Conservation (phyloP, 768 basidiomycete genomes). For the Agaricus subrufescens region DNA sequence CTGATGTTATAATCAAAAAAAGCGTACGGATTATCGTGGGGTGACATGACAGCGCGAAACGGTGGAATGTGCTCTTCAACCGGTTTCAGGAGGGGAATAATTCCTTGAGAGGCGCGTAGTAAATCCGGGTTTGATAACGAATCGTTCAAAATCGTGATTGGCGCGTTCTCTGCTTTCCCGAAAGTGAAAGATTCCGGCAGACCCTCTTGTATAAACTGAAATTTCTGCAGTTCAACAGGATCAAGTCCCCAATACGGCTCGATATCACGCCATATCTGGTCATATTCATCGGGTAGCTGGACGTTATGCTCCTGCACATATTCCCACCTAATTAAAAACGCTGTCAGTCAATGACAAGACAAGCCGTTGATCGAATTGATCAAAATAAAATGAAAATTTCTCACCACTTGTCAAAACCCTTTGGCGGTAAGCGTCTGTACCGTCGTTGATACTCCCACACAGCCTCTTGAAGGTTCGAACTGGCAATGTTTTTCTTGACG, state of each 20-base stretch:
- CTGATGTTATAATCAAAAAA: conserved; percentile 28
- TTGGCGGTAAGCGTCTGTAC: conserved; percentile 72
- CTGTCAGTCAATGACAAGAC: no score
- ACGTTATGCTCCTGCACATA: conserved; percentile 41
- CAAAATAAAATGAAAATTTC: conserved; percentile 17
- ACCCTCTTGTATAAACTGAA: conserved; percentile 24
- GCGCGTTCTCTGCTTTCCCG: conserved; percentile 19
- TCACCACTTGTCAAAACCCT: conserved; percentile 85
- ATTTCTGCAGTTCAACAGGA: conserved; percentile 24
- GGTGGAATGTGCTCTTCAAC: conserved; percentile 33
- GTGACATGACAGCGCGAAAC: conserved; percentile 37
- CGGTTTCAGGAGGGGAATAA: conserved; percentile 28
- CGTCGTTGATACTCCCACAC: conserved; percentile 72
- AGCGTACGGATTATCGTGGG: conserved; percentile 32
- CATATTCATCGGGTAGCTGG: conserved; percentile 50
- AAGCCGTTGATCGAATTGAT: conserved; percentile 22
- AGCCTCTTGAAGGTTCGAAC: conserved; percentile 70
- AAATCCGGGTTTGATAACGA: conserved; percentile 16
- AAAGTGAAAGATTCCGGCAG: conserved; percentile 30
- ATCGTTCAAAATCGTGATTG: not conserved
- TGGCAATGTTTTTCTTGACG: conserved; percentile 56
- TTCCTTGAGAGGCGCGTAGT: conserved; percentile 22
- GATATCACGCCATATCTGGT: conserved; percentile 40
- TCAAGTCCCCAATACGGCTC: conserved; percentile 39
- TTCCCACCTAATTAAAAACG: conserved; percentile 19